These are phyloP conservation scores for Suillus bovinus DNA, from an alignment of 768 basidiomycete species.

Conservation along the genomic window DNA sequence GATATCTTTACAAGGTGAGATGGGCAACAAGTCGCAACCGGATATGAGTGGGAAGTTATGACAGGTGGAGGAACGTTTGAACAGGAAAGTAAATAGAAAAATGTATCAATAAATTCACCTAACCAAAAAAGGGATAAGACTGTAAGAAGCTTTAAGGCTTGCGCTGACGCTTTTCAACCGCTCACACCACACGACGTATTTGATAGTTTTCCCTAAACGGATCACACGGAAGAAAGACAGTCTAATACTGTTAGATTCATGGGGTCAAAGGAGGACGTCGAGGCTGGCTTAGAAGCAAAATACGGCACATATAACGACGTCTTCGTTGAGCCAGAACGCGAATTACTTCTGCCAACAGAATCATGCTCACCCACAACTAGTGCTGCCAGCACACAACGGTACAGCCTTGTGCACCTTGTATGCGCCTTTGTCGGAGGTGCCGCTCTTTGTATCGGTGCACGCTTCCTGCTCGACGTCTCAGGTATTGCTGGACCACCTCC, in stretches of 20 bases:
- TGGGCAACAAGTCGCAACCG: too few species aligned
- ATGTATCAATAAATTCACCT: too few species aligned
- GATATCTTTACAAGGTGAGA: too few species aligned
- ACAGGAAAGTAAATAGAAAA: too few species aligned
- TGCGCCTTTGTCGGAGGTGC: slow-evolving; percentile 57
- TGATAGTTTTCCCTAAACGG: not conserved
- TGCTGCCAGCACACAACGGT: slow-evolving; percentile 22
- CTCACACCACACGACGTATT: too few species aligned
- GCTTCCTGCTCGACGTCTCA: slow-evolving; percentile 46
- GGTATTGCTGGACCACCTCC: slow-evolving; percentile 35
- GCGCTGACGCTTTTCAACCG: too few species aligned
- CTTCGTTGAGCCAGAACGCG: slow-evolving; percentile 1
- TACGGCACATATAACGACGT: not conserved
- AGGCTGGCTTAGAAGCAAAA: not conserved
- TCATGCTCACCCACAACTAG: not conserved
- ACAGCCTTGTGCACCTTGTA: slow-evolving; percentile 36
- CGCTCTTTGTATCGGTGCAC: slow-evolving; percentile 48
- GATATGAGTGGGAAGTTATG: too few species aligned
- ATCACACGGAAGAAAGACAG: not conserved
- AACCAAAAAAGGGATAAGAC: too few species aligned
- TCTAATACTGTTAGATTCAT: not conserved
- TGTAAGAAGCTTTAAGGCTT: too few species aligned
- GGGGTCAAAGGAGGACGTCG: not conserved
- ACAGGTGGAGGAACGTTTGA: too few species aligned
- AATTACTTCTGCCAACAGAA: not conserved